These are phyloP conservation scores for maize (Zea mays) DNA, from an alignment of 176 grass and related monocot genomes.

Conservation along the genomic window Zm-B73-REFERENCE-NAM-5.0 NC_050098.1:49369001-49369500, in stretches of 20 bases:
- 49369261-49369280: constrained; percentile 65
- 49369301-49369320: constrained; percentile 81
- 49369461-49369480: constrained; percentile 24
- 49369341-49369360: constrained; percentile 77
- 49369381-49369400: constrained; percentile 67
- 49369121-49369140: neutral
- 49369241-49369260: constrained; percentile 76
- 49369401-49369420: constrained; percentile 60
- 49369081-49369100: neutral
- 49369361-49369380: constrained; percentile 72
- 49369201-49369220: constrained; percentile 88
- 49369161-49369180: constrained; percentile 84
- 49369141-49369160: constrained; percentile 56
- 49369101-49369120: neutral
- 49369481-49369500: neutral
- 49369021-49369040: too few species aligned
- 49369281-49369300: constrained; percentile 36
- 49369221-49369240: constrained; percentile 89
- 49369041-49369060: too few species aligned
- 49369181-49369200: constrained; percentile 60
- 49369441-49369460: constrained; percentile 11
- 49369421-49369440: neutral
- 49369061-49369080: too few species aligned
- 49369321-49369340: constrained; percentile 91
- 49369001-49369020: too few species aligned